Base-by-base conservation (phyloP, 2,329 filamentous ascomycete genomes). In the Nemania serpens region DNA sequence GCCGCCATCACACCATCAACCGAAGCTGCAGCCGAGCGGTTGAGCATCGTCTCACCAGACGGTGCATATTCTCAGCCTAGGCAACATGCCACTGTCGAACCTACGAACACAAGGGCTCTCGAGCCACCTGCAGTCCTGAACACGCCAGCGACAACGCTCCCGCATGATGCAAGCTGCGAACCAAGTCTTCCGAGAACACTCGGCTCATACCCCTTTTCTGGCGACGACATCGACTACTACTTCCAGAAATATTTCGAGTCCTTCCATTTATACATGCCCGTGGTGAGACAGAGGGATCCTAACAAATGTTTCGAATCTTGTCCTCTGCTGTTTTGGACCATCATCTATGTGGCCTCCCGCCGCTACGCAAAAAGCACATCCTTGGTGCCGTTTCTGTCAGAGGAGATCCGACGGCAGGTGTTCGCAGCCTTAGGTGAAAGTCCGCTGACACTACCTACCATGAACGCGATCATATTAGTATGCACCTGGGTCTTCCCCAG, bases 201-300 rank as follows among this genome's bases (percentile, higher is more conserved):
- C 11, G 79, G 77, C 2, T 79, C 78, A 3, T 76, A 78, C 9
- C 75, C 81, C 1, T 78, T 85, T 49, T 76, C 82, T 0, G 80
- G 81, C 0, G 79, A 82, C 43, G 82, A 85, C 45, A 80, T 85
- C 55, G 79, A 83, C 56, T 82, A 78, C 68, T 85, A 85, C 64
- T 85, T 85, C 69, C 76, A 81, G 59, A 82, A 80, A 78, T 85
- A 81, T 66, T 79, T 85, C 61, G 77, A 82, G 59, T 76, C 75
- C 59, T 85, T 80, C 50, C 82, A 85, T 58, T 78, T 78, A 2
- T 82, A 82, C 64, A 76, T 85, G 48, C 83, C 83, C 15, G 76
- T 85, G 12, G 69, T 85, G 12, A 76, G 81, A 17, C 75, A 75
- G 6, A 77, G 75, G 18, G 79, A 83, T 59, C 82, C 83, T 5